phyloP scores from a whole-genome alignment of 1,284 basidiomycete species.

The Ceratobasidium sp. region DNA sequence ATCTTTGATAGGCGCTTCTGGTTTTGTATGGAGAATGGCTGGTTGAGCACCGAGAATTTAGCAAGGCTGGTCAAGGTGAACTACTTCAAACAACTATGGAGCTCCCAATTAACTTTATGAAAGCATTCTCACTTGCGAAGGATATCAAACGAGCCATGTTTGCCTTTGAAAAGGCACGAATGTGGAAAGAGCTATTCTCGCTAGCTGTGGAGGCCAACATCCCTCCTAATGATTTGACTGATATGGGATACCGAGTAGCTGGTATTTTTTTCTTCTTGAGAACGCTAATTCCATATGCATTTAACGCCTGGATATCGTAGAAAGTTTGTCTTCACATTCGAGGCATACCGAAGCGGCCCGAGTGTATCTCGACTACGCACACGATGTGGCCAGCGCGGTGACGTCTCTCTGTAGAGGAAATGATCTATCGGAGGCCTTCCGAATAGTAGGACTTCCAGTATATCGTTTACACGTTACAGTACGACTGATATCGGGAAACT shows the following conservation, averaged over 20 bases:
- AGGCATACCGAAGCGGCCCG: conserved; percentile 84
- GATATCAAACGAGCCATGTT: conserved; percentile 81
- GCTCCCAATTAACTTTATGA: conserved; percentile 9
- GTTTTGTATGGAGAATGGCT: conserved; percentile 90
- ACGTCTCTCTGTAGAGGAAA: conserved; percentile 84
- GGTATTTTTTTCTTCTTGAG: conserved; percentile 65
- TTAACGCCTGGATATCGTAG: conserved; percentile 60
- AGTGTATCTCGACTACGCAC: conserved; percentile 88
- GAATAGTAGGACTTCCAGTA: conserved; percentile 69
- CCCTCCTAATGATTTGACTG: conserved; percentile 68
- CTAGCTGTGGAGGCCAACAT: conserved; percentile 69
- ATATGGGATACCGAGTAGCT: conserved; percentile 79
- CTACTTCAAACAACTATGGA: conserved; percentile 65
- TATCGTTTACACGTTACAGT: conserved; percentile 8
- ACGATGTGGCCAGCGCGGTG: conserved; percentile 85
- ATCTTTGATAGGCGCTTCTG: conserved; percentile 67
- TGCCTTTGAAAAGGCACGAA: conserved; percentile 86
- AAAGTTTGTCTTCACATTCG: conserved; percentile 85
- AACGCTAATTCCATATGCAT: background rate
- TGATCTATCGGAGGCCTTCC: conserved; percentile 87
- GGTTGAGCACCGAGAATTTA: conserved; percentile 86
- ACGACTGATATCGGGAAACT: background rate
- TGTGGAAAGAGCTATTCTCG: conserved; percentile 94
- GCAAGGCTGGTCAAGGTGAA: conserved; percentile 76
- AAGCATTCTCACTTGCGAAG: conserved; percentile 81